Base-by-base conservation (phyloP, 108 stramenopile species). In the Cyclotella sp. region DNA sequence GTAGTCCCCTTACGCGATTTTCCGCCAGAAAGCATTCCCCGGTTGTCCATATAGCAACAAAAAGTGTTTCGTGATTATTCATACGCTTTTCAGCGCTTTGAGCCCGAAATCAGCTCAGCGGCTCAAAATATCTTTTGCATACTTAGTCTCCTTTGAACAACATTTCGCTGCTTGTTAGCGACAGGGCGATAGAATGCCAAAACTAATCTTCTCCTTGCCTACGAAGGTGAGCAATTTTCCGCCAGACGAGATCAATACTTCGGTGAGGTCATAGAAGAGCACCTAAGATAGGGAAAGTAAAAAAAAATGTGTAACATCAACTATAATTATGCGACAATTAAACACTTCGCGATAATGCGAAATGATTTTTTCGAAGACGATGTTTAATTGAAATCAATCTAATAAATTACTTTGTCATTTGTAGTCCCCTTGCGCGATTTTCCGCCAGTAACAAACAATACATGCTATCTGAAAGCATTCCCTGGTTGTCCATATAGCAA, bases 191-290 rank as follows among this genome's bases (percentile, higher is more conserved):
- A 26, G 76, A 78, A 77, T 92, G 88, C 9, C 89, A 19, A 72
- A 78, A 39, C 95, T 80, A 18, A 79, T 88, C 55, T 89, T 84
- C 13, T 85, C 83, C 69, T 98, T 98, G 67, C 96, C 95, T 8
- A 96, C 95, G 61, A 89, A 95, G 0, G 97, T 98, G 40, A 97
- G 77, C 22, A 83, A 63, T 16, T 84, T 89, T 34, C 91, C 93
- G 63, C 96, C 93, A 13, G 91, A 84, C 21, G 96, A 95, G 29
- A 99, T 82, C 22, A 97, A 71, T 9, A 99, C 83, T 52, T 98
- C 97, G 3, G 97, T 97, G 58, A 92, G 83, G 73, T 98, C 97
- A 72, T 96, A 94, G 68, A 99, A 97, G 8, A 94, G 88, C 6
- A 72, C 60, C 71, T 72, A 41, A n/a, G n/a, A n/a, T n/a, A n/a